Evolutionary conservation across 306 rosid genomes (phyloP), one percentile per base, ranked within the genome.

Genomic region (Rosa multiflora): DNA sequence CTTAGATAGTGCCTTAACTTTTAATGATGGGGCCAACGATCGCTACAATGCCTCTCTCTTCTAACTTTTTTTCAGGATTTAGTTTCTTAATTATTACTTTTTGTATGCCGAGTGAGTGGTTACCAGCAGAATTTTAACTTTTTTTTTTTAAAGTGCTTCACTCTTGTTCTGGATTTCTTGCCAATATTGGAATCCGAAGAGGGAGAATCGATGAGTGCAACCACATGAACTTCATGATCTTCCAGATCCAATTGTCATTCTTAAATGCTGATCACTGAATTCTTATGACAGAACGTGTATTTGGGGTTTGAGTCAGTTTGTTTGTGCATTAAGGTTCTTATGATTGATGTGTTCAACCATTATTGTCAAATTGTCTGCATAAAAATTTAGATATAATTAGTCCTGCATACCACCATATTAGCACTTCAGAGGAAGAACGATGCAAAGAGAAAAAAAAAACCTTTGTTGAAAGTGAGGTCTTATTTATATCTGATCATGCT

Each of bases 1-100:
- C 86, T 79, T 59, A 13, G 78, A 71, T 68, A 80, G 91, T 87
- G 85, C 47, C 68, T 61, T 67, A 66, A 76, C 84, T 82, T 88
- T 86, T 67, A 44, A 26, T 78, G 82, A 80, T 81, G 82, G 83
- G 62, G 80, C 73, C 84, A 52, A 59, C 69, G 74, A 78, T 85
- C 78, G 72, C 67, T 47, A 73, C 58, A 56, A 35, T 83, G 55
- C 59, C 83, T 72, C 73, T 66, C 52, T 58, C 70, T 47, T 73
- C 61, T 78, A 47, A 66, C 18, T 37, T 39, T 56, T 26, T 49
- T 62, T 67, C 61, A 42, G 10, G 62, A 29, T 64, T 77, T 70
- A 47, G 26, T 71, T 32, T 80, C 63, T 78, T 78, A 10, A n/a
- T 20, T 71, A 15, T 10, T 44, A 21, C 15, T 51, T 48, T 63